Evolutionary conservation across 75 land plant genomes (phyloP).

Genomic region (Azolla pinnata): DNA sequence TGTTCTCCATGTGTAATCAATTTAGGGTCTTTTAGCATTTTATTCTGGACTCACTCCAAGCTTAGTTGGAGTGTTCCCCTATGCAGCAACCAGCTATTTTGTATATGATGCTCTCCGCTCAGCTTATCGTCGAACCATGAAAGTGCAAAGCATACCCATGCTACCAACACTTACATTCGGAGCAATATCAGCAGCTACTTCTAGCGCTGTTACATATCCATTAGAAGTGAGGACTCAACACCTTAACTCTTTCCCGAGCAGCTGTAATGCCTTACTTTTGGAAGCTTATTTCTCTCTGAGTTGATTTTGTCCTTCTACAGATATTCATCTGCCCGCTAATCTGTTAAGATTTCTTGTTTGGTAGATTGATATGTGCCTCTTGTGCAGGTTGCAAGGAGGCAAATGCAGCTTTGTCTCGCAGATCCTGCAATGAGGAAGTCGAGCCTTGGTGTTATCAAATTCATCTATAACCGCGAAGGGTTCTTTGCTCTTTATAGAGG

Average conservation of each 20-base stretch:
- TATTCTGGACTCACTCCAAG: slow-evolving; percentile 29
- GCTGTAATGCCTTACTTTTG: too few species aligned
- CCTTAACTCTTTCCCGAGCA: too few species aligned
- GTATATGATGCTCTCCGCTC: slow-evolving; percentile 26
- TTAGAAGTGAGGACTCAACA: slow-evolving; percentile 19
- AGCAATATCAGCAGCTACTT: slow-evolving; percentile 22
- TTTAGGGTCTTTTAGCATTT: slow-evolving; percentile 19
- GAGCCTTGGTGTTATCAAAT: slow-evolving; percentile 17
- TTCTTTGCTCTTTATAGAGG: slow-evolving; percentile 23
- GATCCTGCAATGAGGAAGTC: not conserved
- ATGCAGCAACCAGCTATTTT: slow-evolving; percentile 30
- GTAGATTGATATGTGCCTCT: too few species aligned
- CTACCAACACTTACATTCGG: slow-evolving; percentile 22
- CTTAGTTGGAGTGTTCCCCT: slow-evolving; percentile 27
- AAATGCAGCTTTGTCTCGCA: slow-evolving; percentile 22
- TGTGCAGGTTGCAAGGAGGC: slow-evolving; percentile 23
- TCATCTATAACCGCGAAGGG: slow-evolving; percentile 21
- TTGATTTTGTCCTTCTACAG: too few species aligned
- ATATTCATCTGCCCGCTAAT: too few species aligned
- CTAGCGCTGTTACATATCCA: slow-evolving; percentile 30
- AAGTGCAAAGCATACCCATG: slow-evolving; percentile 11
- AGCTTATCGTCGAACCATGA: slow-evolving; percentile 12
- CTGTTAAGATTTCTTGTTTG: too few species aligned
- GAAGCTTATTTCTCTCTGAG: too few species aligned
- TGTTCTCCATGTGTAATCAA: slow-evolving; percentile 1